phyloP scores from a whole-genome alignment of 2,329 filamentous ascomycete species.

The Allantophomopsis lycopodina region DNA sequence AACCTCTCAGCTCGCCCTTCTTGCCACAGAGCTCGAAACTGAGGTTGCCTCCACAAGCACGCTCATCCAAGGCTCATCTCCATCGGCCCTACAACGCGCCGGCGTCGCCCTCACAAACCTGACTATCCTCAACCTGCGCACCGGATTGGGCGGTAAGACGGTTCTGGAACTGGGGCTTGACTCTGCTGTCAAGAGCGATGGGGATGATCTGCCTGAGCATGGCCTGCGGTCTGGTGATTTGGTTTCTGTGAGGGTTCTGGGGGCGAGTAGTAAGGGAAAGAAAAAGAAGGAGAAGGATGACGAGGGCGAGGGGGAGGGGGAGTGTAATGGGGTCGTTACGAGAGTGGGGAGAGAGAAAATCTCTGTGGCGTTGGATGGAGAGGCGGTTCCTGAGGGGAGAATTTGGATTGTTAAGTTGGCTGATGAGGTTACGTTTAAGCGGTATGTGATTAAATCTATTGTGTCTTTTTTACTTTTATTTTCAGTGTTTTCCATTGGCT shows the following conservation, averaged over 20 bases:
- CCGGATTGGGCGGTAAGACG: conserved; percentile 81
- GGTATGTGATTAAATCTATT: conserved; percentile 5
- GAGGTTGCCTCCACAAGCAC: conserved; percentile 58
- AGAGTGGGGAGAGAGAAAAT: conserved; percentile 44
- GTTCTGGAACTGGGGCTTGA: conserved; percentile 72
- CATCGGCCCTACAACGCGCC: conserved; percentile 55
- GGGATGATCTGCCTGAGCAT: conserved; percentile 54
- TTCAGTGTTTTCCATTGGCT: background rate
- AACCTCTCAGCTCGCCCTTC: conserved; percentile 52
- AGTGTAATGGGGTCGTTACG: conserved; percentile 51
- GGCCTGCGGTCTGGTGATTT: conserved; percentile 67
- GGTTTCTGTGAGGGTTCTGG: conserved; percentile 63
- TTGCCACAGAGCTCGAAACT: conserved; percentile 56
- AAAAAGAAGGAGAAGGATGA: conserved; percentile 66
- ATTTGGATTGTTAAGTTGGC: conserved; percentile 56
- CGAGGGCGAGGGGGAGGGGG: conserved; percentile 44
- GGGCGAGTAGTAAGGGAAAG: conserved; percentile 38
- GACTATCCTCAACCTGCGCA: conserved; percentile 60
- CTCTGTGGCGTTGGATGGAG: conserved; percentile 57
- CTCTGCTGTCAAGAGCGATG: conserved; percentile 34
- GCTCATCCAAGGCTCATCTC: conserved; percentile 54
- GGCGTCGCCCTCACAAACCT: conserved; percentile 74
- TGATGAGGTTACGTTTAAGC: conserved; percentile 51
- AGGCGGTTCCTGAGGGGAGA: conserved; percentile 30
- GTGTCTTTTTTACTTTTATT: background rate